Base-by-base conservation (phyloP, 2,329 filamentous ascomycete genomes). In the Diaporthe helianthi region DNA sequence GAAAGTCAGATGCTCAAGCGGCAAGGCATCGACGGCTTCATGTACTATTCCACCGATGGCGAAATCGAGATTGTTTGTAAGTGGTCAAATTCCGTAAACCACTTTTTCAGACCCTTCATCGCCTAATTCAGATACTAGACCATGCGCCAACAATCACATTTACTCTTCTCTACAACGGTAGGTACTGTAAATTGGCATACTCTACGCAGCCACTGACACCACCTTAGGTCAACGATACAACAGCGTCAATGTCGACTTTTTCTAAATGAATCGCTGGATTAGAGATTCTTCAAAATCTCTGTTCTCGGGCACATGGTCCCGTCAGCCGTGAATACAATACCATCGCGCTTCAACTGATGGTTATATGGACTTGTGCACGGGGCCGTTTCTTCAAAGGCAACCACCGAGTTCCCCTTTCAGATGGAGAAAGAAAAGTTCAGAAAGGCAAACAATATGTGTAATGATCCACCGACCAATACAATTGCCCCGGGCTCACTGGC, bases 21-120 rank as follows among this genome's bases (percentile, higher is more conserved):
- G 4, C n/a, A n/a, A 64, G 67, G 67, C 9, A 19, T 3, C 17
- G 67, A 68, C 29, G 67, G 58, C 38, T 29, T 64, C 8, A 54
- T 64, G 67, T 68, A 65, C 6, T 68, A 31, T 22, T 52, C n/a
- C 9, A 31, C 13, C 8, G 19, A 31, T 3, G 49, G 63, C 13
- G 49, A 54, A 12, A 46, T 65, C 10, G 63, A 65, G 9, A 44
- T 65, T 44, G 26, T 41, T 26, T 65, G 63, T 65, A 17, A 54
- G 49, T 53, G 7, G 2, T n/a, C 22, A 4, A 9, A 9, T 13
- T 3, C 5, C 4, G 4, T 22, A 3, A 4, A 4, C 31, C n/a
- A 22, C 4, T n/a, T 3, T n/a, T 3, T 10, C 22, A 6, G 3
- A 9, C 13, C 4, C 15, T 29, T 3, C 24, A 13, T 8, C 15